Evolutionary conservation across 495 filamentous ascomycete genomes (phyloP), one percentile per base, ranked within the genome.

Genomic region (Trichoderma orchidacearum): DNA sequence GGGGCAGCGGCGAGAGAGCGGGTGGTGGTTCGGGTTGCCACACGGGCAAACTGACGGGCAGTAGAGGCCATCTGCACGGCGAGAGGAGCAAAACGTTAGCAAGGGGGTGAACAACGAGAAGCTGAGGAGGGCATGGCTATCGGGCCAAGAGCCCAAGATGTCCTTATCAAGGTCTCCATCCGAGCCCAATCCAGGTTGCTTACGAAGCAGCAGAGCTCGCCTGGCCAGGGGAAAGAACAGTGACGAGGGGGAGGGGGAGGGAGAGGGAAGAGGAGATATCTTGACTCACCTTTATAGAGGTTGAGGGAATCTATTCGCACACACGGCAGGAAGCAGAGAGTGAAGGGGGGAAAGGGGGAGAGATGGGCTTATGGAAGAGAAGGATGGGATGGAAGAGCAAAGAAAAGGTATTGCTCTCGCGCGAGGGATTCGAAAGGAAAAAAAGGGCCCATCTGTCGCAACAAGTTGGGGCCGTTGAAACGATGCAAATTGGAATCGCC

Each of bases 11-110:
- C 66, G 58, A 77, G 64, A 23, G 73, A 70, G 55, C 75, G 75
- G 56, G 74, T 64, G 29, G 77, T 71, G 55, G 78, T 73, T 64
- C 80, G 81, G 62, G 83, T 68, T 48, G 75, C 72, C 61, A 81
- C 78, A 60, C 82, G 83, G 61, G 81, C 69, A 66, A 79, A 67
- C 58, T 75, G 72, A 59, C 74, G 75, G 57, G 69, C 69, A 32
- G 74, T 62, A 56, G 72, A 67, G 52, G 73, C 72, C 75, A 77
- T 77, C 73, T 77, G 59, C 3, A 48, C 18, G 6, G 27, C 27
- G 41, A 48, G 3, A 48, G 21, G 18, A 27, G 41, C 8, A 12
- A 13, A 27, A 48, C 23, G 41, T 48, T 28, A 48, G 41, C 41
- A 13, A 27, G 8, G 41, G 18, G 21, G 5, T 28, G 41, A 27